Evolutionary conservation across 768 basidiomycete species (phyloP).

Genomic region (Pleurotus tuber-regium): DNA sequence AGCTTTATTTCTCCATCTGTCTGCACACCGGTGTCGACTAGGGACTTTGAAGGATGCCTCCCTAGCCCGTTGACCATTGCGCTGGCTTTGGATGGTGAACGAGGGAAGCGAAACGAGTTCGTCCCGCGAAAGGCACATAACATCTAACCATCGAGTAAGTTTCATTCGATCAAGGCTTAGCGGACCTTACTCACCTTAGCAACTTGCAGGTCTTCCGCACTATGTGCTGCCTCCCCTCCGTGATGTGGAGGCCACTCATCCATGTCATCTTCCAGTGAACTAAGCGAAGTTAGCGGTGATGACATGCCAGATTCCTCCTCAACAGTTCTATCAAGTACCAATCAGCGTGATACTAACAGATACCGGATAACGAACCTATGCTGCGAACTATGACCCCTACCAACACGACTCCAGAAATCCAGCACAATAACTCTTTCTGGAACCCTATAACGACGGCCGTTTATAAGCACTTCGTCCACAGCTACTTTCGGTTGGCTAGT

Average conservation of each 20-base stretch:
- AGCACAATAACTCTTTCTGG: conserved; percentile 90
- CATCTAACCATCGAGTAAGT: conserved; percentile 18
- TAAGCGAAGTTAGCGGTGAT: conserved; percentile 72
- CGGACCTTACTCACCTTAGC: conserved; percentile 48
- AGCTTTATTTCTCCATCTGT: conserved; percentile 23
- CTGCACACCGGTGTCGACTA: conserved; percentile 22
- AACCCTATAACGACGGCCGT: conserved; percentile 86
- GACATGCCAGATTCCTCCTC: conserved; percentile 52
- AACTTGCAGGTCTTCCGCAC: conserved; percentile 51
- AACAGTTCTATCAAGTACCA: conserved; percentile 26
- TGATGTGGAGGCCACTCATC: conserved; percentile 36
- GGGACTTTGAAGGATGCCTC: conserved; percentile 2
- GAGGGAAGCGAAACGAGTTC: not conserved
- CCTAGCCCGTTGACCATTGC: not conserved
- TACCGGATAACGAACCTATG: conserved; percentile 36
- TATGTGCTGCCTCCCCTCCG: conserved; percentile 22
- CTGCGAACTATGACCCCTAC: conserved; percentile 36
- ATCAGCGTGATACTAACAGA: not conserved
- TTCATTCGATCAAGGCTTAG: not conserved
- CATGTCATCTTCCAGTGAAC: conserved; percentile 59
- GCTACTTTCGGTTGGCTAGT: conserved; percentile 43
- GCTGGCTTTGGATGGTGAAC: not conserved
- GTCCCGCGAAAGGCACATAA: conserved; percentile 22
- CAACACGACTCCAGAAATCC: conserved; percentile 93
- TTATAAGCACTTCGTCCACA: conserved; percentile 83